Evolutionary conservation across 83 land plant genomes (phyloP).

Genomic region (Thuja plicata): DNA sequence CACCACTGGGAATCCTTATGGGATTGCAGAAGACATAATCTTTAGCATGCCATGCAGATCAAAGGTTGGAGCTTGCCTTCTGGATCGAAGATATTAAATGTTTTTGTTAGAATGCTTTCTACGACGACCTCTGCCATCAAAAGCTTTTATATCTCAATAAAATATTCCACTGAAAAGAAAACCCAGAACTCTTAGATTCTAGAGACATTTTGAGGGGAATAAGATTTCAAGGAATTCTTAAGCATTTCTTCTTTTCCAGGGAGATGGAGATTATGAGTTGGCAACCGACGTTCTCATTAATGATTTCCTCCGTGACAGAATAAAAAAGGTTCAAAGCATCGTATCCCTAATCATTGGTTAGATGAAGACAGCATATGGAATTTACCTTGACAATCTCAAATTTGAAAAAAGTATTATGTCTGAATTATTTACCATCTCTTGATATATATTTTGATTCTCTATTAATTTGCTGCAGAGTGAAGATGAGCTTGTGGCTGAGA

Average conservation of each 20-base stretch:
- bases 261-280: conserved; percentile 96
- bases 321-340: conserved; percentile 63
- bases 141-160: not conserved
- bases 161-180: not conserved
- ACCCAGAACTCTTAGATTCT: not conserved
- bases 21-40: conserved; percentile 85
- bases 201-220: not conserved
- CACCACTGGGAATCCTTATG: conserved; percentile 92
- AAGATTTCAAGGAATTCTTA: not conserved
- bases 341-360: not conserved
- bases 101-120: not conserved
- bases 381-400: not conserved
- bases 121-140: not conserved
- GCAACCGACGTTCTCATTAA: conserved; percentile 69
- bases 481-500: conserved; percentile 90
- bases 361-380: not conserved
- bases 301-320: conserved; percentile 72
- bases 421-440: not conserved
- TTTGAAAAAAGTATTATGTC: not conserved
- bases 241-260: conserved; percentile 37
- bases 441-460: not conserved
- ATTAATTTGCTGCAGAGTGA: conserved; percentile 60
- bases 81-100: not conserved
- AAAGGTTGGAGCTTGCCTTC: conserved; percentile 36
- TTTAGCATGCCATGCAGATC: conserved; percentile 99